A percentile compares a stretch with the other conserved stretches of the same genome.
Conservation (phyloP, 1,284 basidiomycete genomes). For the Pholiota adiposa region DNA sequence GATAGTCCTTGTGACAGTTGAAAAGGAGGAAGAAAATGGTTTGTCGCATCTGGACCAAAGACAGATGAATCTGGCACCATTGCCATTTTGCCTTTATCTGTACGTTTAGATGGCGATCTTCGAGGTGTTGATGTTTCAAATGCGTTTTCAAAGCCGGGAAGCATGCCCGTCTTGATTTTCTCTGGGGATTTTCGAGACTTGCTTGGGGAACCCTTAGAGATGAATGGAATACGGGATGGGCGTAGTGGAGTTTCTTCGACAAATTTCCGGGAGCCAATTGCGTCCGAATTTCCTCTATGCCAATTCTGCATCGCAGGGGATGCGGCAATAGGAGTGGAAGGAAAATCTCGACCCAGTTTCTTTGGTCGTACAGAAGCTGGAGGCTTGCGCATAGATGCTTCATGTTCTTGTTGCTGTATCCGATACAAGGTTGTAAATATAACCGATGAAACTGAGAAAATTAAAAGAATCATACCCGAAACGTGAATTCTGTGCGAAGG, state of each 20-base stretch:
- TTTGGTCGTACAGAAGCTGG: slow-evolving; percentile 46
- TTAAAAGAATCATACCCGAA: slow-evolving; percentile 53
- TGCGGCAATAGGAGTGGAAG: slow-evolving; percentile 42
- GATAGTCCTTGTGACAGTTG: slow-evolving; percentile 7
- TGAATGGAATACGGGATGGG: slow-evolving; percentile 25
- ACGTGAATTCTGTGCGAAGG: slow-evolving; percentile 67
- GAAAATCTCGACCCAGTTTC: slow-evolving; percentile 38
- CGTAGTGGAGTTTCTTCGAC: slow-evolving; percentile 43
- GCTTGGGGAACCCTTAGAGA: slow-evolving; percentile 27
- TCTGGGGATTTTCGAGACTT: slow-evolving; percentile 34
- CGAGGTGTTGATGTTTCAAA: slow-evolving; percentile 44
- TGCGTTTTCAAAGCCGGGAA: slow-evolving; percentile 55
- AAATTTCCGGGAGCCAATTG: slow-evolving; percentile 28
- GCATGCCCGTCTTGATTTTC: slow-evolving; percentile 34
- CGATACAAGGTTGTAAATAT: neutral
- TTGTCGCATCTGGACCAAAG: slow-evolving; percentile 11
- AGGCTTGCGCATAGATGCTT: slow-evolving; percentile 57
- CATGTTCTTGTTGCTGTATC: slow-evolving; percentile 70
- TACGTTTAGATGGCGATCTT: slow-evolving; percentile 25
- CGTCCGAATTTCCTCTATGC: slow-evolving; percentile 31
- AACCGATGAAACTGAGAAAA: neutral
- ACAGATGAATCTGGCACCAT: slow-evolving; percentile 15
- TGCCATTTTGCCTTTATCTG: slow-evolving; percentile 29
- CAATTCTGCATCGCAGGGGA: slow-evolving; percentile 46
- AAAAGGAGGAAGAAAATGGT: slow-evolving; percentile 11